Evolutionary conservation across 352 stramenopile genomes (phyloP).

Genomic region (Aphanomyces stellatus): DNA sequence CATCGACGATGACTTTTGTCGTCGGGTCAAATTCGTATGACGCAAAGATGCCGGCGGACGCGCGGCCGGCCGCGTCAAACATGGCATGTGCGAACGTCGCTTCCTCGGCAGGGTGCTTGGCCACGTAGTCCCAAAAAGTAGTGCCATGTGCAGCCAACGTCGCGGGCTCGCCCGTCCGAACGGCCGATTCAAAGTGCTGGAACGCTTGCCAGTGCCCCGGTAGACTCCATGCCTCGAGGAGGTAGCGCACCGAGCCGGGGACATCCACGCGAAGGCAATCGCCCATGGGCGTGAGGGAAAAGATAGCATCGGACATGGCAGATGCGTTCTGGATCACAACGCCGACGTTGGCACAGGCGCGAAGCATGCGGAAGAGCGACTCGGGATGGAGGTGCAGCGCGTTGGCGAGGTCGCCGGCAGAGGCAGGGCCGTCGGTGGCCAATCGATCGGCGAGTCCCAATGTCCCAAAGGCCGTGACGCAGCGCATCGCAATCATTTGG

Average conservation of each 20-base stretch:
- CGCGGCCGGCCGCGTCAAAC: not conserved
- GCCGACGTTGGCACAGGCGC: not conserved
- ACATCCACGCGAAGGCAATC: not conserved
- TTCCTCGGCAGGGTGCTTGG: not conserved
- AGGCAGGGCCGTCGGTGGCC: not conserved
- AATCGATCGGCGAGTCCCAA: not conserved
- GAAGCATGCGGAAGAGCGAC: not conserved
- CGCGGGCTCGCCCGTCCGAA: not conserved
- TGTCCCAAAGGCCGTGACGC: not conserved
- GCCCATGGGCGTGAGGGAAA: not conserved
- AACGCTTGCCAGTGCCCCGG: not conserved
- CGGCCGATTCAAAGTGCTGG: not conserved
- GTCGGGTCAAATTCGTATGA: not conserved
- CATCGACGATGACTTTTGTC: not conserved
- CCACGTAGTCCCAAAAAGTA: not conserved
- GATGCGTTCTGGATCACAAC: not conserved
- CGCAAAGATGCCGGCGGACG: not conserved
- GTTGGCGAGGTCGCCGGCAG: not conserved
- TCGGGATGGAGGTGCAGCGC: not conserved
- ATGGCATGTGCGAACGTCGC: not conserved
- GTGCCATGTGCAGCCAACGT: not conserved
- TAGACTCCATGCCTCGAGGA: not conserved
- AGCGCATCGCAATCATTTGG: not conserved
- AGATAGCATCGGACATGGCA: not conserved
- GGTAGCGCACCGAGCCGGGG: not conserved